phyloP scores from a whole-genome alignment of 1,284 basidiomycete genomes.

The Microbotryum intermedium region DNA sequence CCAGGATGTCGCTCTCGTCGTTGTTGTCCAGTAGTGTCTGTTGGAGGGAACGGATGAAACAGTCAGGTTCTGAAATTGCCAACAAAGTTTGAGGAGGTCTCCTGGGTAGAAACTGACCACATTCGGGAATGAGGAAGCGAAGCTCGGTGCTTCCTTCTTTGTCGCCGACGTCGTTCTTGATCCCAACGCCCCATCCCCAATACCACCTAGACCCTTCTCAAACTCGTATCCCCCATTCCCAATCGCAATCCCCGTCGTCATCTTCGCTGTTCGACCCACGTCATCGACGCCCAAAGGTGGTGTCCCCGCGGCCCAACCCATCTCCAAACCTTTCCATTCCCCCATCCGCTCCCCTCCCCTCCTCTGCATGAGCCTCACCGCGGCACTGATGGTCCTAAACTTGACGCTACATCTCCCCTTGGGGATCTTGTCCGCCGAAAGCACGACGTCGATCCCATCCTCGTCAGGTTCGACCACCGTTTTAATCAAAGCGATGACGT shows the following conservation, averaged over 20 bases:
- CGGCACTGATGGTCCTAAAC: slow-evolving; percentile 24
- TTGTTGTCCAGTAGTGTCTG: slow-evolving; percentile 7
- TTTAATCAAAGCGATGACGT: slow-evolving; percentile 2
- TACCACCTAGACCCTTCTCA: background rate
- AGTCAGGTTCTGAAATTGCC: background rate
- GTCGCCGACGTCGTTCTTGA: background rate
- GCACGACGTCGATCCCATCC: slow-evolving; percentile 26
- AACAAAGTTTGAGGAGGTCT: background rate
- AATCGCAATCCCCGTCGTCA: background rate
- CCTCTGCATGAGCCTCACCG: slow-evolving; percentile 20
- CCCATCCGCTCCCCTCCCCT: background rate
- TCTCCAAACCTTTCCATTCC: slow-evolving; percentile 23
- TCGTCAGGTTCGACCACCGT: slow-evolving; percentile 2
- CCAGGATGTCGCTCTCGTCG: slow-evolving; percentile 22
- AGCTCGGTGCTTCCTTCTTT: background rate
- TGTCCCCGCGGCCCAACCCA: slow-evolving; percentile 27
- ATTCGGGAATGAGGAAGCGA: slow-evolving; percentile 2
- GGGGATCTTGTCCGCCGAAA: slow-evolving; percentile 24
- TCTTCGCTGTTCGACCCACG: background rate
- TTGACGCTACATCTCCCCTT: slow-evolving; percentile 22
- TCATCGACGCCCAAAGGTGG: slow-evolving; percentile 13
- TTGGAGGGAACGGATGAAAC: background rate
- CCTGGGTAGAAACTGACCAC: background rate
- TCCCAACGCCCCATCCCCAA: background rate
- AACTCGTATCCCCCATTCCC: background rate